Conservation (phyloP, 176 grass and related monocot species). For the Canna indica region DNA sequence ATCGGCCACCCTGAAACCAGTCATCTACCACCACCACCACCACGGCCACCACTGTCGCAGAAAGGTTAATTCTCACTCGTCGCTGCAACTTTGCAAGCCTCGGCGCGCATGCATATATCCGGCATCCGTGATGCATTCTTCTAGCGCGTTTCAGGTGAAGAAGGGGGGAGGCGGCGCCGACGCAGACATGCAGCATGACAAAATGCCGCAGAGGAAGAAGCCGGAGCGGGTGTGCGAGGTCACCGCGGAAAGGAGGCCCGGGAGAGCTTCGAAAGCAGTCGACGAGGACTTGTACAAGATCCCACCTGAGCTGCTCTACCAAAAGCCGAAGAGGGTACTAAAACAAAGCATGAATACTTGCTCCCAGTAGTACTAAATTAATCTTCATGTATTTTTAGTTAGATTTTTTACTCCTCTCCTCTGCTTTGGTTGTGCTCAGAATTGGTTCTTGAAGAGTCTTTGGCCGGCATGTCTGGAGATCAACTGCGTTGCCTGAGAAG, state of each 20-base stretch:
- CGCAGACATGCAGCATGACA: neutral
- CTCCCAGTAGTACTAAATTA: neutral
- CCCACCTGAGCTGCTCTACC: neutral
- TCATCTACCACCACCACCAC: neutral
- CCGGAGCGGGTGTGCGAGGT: neutral
- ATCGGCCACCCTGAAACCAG: neutral
- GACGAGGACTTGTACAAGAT: constrained; percentile 9
- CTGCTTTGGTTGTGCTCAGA: neutral
- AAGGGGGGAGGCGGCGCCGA: neutral
- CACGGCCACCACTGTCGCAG: too few relatives aligned
- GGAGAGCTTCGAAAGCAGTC: neutral
- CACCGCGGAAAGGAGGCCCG: neutral
- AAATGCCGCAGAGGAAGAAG: neutral
- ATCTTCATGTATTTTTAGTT: too few relatives aligned
- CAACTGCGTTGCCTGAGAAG: neutral
- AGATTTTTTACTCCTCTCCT: neutral
- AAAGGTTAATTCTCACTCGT: too few relatives aligned
- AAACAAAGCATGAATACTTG: neutral
- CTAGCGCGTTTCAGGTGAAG: neutral
- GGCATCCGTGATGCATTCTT: too few relatives aligned
- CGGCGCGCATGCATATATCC: too few relatives aligned
- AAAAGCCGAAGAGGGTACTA: neutral
- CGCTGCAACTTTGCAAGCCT: too few relatives aligned
- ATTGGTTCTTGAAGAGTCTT: neutral
- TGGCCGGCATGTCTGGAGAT: neutral